Base-by-base conservation (phyloP, 176 grass and related monocot genomes). In the Ensete glaucum region DNA sequence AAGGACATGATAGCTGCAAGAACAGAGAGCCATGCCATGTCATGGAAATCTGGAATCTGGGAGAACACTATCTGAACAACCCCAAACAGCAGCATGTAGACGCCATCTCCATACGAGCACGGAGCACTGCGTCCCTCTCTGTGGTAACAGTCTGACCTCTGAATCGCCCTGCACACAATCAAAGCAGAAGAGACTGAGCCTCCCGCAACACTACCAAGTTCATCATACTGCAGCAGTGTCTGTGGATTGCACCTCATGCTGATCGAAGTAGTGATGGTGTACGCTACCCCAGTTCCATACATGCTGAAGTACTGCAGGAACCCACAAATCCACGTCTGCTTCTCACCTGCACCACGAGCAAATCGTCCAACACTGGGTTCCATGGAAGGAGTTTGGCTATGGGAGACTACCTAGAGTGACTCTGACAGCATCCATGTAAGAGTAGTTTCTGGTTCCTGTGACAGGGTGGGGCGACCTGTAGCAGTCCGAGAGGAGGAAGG, bases 21-120 rank as follows among this genome's bases (percentile, higher is more conserved):
- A 72, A 96, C 56, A 9, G 91, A 96, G 57, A 96, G 91, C 91
- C 91, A 96, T 2, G 85, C 85, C 88, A 91, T 96, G 71, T 96
- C 76, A 22, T 96, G 88, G 54, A 96, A 91, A 76, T 88, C 81
- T 62, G 88, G 88, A 50, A 96, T 91, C 80, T 79, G 87, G 22
- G 91, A 96, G 77, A 96, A 87, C 8, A 91, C 19, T 54, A 96
- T 75, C 85, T 96, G 85, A 27, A 64, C 34, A 4, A 68, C 83
- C 17, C 91, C 91, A 79, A 96, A 91, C 27, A 86, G 14, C 27
- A 96, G 71, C 91, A 96, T 88, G 79, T 84, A 86, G 74, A 73
- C 80, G 76, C 14, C 76, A 20, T 80, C 85, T 49, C 73, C 83
- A 34, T 76, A 88, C 54, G 50, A 52, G 78, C 91, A 96, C 11